phyloP scores from a whole-genome alignment of 441 rosid genomes.

The Erodium trifolium region DNA sequence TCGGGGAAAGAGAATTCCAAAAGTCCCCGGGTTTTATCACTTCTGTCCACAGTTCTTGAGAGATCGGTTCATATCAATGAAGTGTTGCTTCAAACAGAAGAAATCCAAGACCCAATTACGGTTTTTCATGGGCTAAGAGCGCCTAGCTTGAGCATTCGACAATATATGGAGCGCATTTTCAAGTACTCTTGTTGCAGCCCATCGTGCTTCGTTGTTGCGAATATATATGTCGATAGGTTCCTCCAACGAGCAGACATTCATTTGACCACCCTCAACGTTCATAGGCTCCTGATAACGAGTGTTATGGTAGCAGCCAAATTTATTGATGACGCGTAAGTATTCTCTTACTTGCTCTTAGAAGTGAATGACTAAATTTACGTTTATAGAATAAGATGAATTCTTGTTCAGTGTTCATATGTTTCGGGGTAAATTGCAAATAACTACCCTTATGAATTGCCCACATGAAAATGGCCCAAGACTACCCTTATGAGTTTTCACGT shows the following conservation, averaged over 20 bases:
- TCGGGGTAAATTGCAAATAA: too few species aligned
- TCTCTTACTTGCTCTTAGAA: not conserved
- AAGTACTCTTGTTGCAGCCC: slow-evolving; percentile 80
- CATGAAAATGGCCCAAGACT: too few species aligned
- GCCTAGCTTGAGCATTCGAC: slow-evolving; percentile 53
- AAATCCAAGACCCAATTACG: slow-evolving; percentile 30
- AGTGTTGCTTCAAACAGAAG: slow-evolving; percentile 23
- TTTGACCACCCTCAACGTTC: slow-evolving; percentile 64
- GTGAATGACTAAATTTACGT: too few species aligned
- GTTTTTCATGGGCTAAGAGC: slow-evolving; percentile 58
- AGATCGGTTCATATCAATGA: slow-evolving; percentile 43
- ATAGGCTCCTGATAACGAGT: slow-evolving; percentile 71
- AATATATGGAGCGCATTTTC: slow-evolving; percentile 76
- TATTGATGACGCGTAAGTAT: slow-evolving; percentile 62
- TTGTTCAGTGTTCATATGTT: too few species aligned
- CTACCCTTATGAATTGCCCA: too few species aligned
- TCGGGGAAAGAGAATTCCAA: slow-evolving; percentile 37
- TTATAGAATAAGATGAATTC: too few species aligned
- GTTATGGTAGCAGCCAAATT: slow-evolving; percentile 74
- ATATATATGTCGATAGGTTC: slow-evolving; percentile 58
- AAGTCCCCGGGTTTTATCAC: slow-evolving; percentile 43
- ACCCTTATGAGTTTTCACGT: too few species aligned
- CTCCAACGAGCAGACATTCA: slow-evolving; percentile 35
- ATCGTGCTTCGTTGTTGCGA: slow-evolving; percentile 69
- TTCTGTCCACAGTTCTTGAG: slow-evolving; percentile 61